These are phyloP conservation scores for Entomortierella parvispora DNA, from an alignment of 192 early-diverging fungal genomes.

Conservation along the genomic window DNA sequence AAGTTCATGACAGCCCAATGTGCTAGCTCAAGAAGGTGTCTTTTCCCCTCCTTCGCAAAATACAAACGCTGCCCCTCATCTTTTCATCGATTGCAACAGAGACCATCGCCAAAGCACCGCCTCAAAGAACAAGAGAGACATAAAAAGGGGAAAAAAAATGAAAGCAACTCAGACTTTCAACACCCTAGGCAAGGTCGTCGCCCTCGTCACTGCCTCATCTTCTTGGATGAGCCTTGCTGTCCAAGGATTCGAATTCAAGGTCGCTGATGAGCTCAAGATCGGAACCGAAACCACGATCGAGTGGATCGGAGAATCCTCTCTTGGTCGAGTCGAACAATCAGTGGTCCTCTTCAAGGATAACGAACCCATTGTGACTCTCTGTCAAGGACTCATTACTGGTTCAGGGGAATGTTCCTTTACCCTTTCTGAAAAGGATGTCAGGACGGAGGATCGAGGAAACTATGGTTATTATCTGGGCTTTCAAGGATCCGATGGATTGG, in stretches of 20 bases:
- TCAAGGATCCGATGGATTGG: conserved; percentile 6
- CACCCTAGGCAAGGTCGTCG: neutral
- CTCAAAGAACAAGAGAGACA: no score
- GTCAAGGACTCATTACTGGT: conserved; percentile 18
- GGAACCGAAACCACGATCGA: conserved; percentile 22
- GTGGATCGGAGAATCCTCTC: conserved; percentile 26
- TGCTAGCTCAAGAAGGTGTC: no score
- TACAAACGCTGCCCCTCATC: no score
- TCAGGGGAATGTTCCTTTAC: conserved; percentile 37
- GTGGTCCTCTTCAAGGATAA: conserved; percentile 26
- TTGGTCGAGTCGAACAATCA: conserved; percentile 14
- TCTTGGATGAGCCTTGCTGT: no score
- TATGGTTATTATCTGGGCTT: conserved; percentile 18
- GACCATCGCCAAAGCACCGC: no score
- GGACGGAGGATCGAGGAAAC: neutral
- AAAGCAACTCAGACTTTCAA: neutral
- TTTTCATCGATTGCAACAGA: no score
- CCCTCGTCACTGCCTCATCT: neutral
- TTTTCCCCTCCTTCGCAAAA: no score
- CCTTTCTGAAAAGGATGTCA: conserved; percentile 6
- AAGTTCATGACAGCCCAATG: no score
- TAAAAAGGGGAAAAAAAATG: neutral
- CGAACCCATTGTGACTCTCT: conserved; percentile 7
- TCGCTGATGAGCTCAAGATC: conserved; percentile 6
- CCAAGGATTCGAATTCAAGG: conserved; percentile 1